Percentiles rank a stretch among this genome's conserved stretches.
phyloP scores from a whole-genome alignment of 495 filamentous ascomycete species.

The Penicillium cosmopolitanum region DNA sequence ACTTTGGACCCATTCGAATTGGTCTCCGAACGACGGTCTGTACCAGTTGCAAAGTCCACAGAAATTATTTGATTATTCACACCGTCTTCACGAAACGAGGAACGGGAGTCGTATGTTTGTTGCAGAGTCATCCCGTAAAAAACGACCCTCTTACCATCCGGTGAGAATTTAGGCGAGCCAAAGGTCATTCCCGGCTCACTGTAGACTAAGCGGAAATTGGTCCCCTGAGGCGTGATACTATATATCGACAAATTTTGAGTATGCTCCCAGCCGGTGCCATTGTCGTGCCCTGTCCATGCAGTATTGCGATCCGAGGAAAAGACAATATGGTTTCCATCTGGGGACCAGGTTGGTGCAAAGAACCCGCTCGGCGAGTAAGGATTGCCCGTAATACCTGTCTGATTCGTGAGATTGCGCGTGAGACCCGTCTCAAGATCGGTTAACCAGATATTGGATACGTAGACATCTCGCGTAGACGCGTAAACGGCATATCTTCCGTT shows the following conservation, averaged over 20 bases:
- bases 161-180: slow-evolving; percentile 21
- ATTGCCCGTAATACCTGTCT: slow-evolving; percentile 4
- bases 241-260: slow-evolving; percentile 19
- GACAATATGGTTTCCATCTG: slow-evolving; percentile 25
- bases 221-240: slow-evolving; percentile 14
- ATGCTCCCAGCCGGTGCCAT: slow-evolving; percentile 23
- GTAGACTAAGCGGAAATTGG: slow-evolving; percentile 5
- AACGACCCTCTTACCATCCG: slow-evolving; percentile 23
- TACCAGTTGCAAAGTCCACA: slow-evolving; percentile 18
- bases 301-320: slow-evolving; percentile 23
- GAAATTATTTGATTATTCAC: slow-evolving; percentile 10
- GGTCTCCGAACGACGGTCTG: slow-evolving; percentile 8
- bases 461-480: slow-evolving; percentile 16
- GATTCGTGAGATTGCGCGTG: slow-evolving; percentile 21
- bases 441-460: slow-evolving; percentile 22
- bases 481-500: slow-evolving; percentile 17
- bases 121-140: slow-evolving; percentile 20
- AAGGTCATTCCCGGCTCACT: slow-evolving; percentile 11
- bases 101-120: slow-evolving; percentile 11
- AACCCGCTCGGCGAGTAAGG: slow-evolving; percentile 13
- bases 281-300: slow-evolving; percentile 20
- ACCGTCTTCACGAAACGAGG: not conserved
- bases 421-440: slow-evolving; percentile 15
- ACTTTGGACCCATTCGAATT: slow-evolving; percentile 8
- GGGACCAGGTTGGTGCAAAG: slow-evolving; percentile 33